A percentile compares a stretch with the other conserved stretches of the same genome.
Evolutionary conservation across 2,329 filamentous ascomycete species (phyloP).

Genomic region (Metarhizium sp.): DNA sequence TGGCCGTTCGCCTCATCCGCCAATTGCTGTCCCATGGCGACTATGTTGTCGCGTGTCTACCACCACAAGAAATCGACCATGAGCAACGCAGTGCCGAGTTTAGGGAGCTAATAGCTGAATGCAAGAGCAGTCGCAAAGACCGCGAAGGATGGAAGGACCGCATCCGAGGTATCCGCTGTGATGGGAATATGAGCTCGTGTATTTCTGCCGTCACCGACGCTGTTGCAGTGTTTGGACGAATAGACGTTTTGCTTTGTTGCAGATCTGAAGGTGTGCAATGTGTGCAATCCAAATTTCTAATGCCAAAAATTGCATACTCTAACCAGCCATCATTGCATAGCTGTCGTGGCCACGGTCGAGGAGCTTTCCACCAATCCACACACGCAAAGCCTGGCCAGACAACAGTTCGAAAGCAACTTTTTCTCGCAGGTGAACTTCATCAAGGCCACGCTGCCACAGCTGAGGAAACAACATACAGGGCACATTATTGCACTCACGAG

Average conservation of each 20-base stretch:
- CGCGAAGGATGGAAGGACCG: constrained; percentile 74
- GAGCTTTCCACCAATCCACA: constrained; percentile 67
- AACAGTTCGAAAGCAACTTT: constrained; percentile 92
- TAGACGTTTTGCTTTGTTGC: constrained; percentile 87
- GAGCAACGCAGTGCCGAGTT: constrained; percentile 70
- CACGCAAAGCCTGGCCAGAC: constrained; percentile 70
- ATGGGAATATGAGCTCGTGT: constrained; percentile 61
- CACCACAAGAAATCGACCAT: constrained; percentile 69
- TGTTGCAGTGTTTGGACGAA: constrained; percentile 70
- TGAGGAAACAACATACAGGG: constrained; percentile 72
- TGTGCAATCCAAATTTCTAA: not conserved
- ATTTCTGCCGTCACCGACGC: constrained; percentile 82
- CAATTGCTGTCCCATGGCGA: constrained; percentile 85
- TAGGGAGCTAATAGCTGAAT: constrained; percentile 65
- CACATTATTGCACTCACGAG: constrained; percentile 87
- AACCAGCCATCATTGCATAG: constrained; percentile 28
- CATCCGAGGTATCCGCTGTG: constrained; percentile 56
- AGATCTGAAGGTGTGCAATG: constrained; percentile 62
- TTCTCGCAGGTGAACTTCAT: constrained; percentile 96
- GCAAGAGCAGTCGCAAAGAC: constrained; percentile 51
- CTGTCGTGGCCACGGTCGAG: constrained; percentile 83
- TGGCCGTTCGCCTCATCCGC: constrained; percentile 73
- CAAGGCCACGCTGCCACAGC: constrained; percentile 72
- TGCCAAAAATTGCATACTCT: not conserved
- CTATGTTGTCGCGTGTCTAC: constrained; percentile 76